Evolutionary conservation across 768 basidiomycete species (phyloP).

Genomic region (Russula brevipes): DNA sequence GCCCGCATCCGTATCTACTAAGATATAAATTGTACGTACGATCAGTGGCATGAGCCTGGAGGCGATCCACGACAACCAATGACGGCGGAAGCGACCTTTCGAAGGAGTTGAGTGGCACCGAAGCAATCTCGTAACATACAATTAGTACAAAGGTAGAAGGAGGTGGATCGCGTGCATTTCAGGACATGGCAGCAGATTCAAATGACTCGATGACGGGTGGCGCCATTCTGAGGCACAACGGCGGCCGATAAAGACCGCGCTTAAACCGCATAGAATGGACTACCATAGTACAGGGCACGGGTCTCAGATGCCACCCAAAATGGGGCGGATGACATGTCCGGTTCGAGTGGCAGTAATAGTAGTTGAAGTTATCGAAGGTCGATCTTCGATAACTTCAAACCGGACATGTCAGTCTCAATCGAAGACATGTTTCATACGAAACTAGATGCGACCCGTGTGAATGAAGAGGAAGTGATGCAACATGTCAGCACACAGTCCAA

Average conservation of each 20-base stretch:
- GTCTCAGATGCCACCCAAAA: too few species aligned
- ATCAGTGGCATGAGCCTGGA: neutral
- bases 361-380: too few species aligned
- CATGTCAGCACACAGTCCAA: too few species aligned
- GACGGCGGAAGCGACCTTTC: neutral
- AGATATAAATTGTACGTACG: neutral
- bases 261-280: neutral
- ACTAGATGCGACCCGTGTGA: too few species aligned
- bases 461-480: too few species aligned
- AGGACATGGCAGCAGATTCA: neutral
- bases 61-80: neutral
- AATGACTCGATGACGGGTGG: neutral
- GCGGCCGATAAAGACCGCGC: neutral
- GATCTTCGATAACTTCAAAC: too few species aligned
- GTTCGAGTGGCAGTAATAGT: too few species aligned
- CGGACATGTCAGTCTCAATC: too few species aligned
- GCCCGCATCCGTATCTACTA: neutral
- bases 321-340: too few species aligned
- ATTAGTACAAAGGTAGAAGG: neutral
- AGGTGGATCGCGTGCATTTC: neutral
- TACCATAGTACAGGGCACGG: too few species aligned
- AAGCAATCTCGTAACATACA: neutral
- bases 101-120: neutral
- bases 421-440: too few species aligned
- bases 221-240: neutral